Evolutionary conservation across 495 filamentous ascomycete genomes (phyloP).

Genomic region (Hypoxylon fragiforme): DNA sequence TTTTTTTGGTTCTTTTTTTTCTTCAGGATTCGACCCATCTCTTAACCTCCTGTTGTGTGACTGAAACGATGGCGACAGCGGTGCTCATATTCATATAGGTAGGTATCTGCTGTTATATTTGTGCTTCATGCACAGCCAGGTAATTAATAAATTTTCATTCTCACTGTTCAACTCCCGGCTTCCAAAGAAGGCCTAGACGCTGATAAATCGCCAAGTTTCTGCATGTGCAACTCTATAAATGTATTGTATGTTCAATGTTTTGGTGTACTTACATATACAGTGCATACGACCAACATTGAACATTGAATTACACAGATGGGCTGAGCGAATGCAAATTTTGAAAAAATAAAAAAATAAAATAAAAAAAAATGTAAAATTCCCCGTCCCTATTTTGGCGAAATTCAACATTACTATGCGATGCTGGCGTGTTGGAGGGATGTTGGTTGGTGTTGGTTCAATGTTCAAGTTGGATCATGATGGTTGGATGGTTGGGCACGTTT

Average conservation of each 20-base stretch:
- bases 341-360: not conserved
- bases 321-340: constrained; percentile 13
- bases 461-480: too few relatives aligned
- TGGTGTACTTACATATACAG: not conserved
- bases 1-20: constrained; percentile 2
- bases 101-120: not conserved
- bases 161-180: constrained; percentile 31
- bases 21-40: constrained; percentile 23
- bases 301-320: constrained; percentile 5
- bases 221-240: not conserved
- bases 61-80: constrained; percentile 21
- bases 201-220: constrained; percentile 3
- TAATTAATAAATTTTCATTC: constrained; percentile 4
- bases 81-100: not conserved
- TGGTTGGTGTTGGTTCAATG: too few relatives aligned
- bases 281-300: too few relatives aligned
- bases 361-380: constrained; percentile 8
- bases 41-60: constrained; percentile 17
- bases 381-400: constrained; percentile 12
- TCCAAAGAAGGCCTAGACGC: constrained; percentile 18
- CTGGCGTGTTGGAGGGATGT: constrained; percentile 24
- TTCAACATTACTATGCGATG: too few relatives aligned
- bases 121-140: constrained; percentile 12
- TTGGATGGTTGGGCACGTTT: constrained; percentile 6
- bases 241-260: too few relatives aligned